Evolutionary conservation across 805 yeast genomes (phyloP), one percentile per base, ranked within the genome.

Genomic region (Starmerella potacharoeniae): DNA sequence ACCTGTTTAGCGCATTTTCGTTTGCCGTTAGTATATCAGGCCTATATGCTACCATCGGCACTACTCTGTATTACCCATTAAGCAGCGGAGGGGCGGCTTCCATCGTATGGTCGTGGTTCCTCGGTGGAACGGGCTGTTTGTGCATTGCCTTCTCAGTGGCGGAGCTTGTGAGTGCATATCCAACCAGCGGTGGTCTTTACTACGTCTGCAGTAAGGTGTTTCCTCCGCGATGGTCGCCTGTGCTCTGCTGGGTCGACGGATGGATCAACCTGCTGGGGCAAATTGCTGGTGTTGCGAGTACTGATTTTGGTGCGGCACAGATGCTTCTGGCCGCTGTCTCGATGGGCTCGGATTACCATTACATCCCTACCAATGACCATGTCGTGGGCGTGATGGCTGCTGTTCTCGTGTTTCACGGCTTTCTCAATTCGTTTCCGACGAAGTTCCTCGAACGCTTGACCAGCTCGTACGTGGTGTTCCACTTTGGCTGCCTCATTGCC

Each of bases 101-200:
- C 1, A 74, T 75, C 17, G 77, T 78, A 9, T 81, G 84, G 84
- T 77, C 82, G 53, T 81, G 84, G 84, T 68, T 77, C 55, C 71
- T 76, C 43, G 77, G 81, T 46, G 76, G 79, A 11, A 52, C 73
- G 39, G 81, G 82, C 50, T 77, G 82, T 57, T 66, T 80, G 59
- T 70, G 74, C 58, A 77, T 78, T 49, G 84, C 84, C 52, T 69
- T 77, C 17, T 58, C 83, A 13, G 81, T 84, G 79, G 75, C 86
- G 3, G 84, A 82, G 62, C 66, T 82, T 57, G 86, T 83, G 1
- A 76, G 82, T 39, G 78, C 88, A 0, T 77, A 82, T 59, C 90
- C 91, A 34, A 84, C 90, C 0, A 78, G 85, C 28, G 90, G 90
- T 52, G 90, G 90, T 11, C 69, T 84, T 42, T 84, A 82, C 65